These are phyloP conservation scores for Mycena sanguinolenta DNA, from an alignment of 768 basidiomycete genomes.

Conservation along the genomic window DNA sequence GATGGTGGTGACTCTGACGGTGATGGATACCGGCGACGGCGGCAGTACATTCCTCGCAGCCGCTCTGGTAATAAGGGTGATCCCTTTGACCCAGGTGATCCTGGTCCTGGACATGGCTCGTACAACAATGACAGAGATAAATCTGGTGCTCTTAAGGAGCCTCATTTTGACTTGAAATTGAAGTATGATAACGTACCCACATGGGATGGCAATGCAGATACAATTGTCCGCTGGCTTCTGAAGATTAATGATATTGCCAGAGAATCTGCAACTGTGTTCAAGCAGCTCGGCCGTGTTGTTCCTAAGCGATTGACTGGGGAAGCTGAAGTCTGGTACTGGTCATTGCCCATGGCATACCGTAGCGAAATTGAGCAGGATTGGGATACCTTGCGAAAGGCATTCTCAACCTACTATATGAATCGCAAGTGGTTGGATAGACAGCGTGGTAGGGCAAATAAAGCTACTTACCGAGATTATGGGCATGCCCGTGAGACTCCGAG, in stretches of 20 bases:
- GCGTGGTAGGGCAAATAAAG: constrained; percentile 3
- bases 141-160: too few species aligned
- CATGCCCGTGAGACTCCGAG: not conserved
- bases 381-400: not conserved
- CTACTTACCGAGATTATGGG: not conserved
- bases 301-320: not conserved
- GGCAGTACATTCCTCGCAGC: too few species aligned
- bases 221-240: not conserved
- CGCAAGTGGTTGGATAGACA: not conserved
- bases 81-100: too few species aligned
- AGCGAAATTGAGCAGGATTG: not conserved
- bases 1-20: too few species aligned
- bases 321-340: not conserved
- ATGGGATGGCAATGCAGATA: not conserved
- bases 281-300: not conserved
- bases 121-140: too few species aligned
- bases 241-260: not conserved
- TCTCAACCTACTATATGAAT: not conserved
- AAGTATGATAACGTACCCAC: not conserved
- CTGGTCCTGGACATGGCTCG: too few species aligned
- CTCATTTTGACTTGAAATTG: too few species aligned
- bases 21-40: too few species aligned
- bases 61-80: too few species aligned
- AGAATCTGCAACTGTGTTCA: not conserved
- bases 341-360: not conserved